Conservation (phyloP, 1,284 basidiomycete species). For the Moesziomyces aphidis region DNA sequence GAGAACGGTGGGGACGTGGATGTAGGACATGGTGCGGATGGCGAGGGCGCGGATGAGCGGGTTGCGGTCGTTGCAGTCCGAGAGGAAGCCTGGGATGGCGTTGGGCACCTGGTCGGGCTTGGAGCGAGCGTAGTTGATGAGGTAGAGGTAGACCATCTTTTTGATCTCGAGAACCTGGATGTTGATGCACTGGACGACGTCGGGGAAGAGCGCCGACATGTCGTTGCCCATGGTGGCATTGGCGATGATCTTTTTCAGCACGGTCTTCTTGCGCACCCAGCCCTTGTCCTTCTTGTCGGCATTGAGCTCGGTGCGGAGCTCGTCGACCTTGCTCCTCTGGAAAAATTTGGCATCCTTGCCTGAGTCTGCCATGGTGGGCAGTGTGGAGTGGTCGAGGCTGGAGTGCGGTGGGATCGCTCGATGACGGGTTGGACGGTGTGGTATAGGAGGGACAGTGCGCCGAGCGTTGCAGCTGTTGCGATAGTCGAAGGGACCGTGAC, state of each 20-base stretch:
- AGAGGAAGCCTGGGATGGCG: constrained; percentile 88
- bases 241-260: constrained; percentile 67
- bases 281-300: constrained; percentile 67
- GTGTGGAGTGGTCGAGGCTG: neutral
- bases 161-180: constrained; percentile 95
- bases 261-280: constrained; percentile 61
- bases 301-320: constrained; percentile 64
- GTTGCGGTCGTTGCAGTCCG: constrained; percentile 90
- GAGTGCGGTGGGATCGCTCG: neutral
- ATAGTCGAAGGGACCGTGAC: no score
- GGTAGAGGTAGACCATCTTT: constrained; percentile 81
- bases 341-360: constrained; percentile 67
- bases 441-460: no score
- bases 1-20: constrained; percentile 73
- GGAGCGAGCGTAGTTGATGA: constrained; percentile 88
- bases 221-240: constrained; percentile 72
- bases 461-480: no score
- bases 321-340: constrained; percentile 64
- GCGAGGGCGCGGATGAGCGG: constrained; percentile 91
- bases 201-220: constrained; percentile 89
- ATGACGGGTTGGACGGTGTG: neutral
- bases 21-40: constrained; percentile 95
- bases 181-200: constrained; percentile 83
- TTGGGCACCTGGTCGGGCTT: constrained; percentile 88
- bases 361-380: constrained; percentile 52